A percentile compares a stretch with the other conserved stretches of the same genome.
Evolutionary conservation across 2,329 filamentous ascomycete species (phyloP).

Genomic region (Pseudogymnoascus sp.): DNA sequence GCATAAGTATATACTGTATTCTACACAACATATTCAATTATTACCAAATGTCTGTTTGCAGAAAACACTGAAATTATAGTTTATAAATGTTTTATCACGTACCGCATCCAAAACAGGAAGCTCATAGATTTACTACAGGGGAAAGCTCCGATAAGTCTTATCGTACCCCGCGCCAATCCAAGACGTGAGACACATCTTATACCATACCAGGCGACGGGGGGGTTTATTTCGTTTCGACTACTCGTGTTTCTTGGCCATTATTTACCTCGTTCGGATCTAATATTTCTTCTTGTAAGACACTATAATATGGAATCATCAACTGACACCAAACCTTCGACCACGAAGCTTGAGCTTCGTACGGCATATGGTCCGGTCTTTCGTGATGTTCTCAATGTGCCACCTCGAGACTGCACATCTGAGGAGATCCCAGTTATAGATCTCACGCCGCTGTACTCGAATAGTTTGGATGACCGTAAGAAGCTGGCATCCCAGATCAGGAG

Average conservation of each 20-base stretch:
- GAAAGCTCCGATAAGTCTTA: background rate
- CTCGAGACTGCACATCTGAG: slow-evolving; percentile 33
- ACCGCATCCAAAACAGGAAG: background rate
- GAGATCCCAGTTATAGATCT: slow-evolving; percentile 44
- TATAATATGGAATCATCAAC: slow-evolving; percentile 13
- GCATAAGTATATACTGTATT: background rate
- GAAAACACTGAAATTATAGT: background rate
- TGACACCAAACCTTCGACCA: slow-evolving; percentile 21
- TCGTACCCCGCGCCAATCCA: background rate
- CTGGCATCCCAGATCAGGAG: slow-evolving; percentile 34
- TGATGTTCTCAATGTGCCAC: slow-evolving; percentile 34
- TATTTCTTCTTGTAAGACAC: background rate
- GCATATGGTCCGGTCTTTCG: slow-evolving; percentile 39
- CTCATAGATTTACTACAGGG: background rate
- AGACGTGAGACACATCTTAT: background rate
- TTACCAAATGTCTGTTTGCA: background rate
- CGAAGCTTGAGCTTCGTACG: slow-evolving; percentile 39
- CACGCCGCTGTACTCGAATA: slow-evolving; percentile 29
- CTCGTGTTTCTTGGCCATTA: background rate
- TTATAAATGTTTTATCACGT: background rate
- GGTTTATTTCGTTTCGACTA: background rate
- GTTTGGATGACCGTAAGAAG: slow-evolving; percentile 30
- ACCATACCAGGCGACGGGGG: background rate
- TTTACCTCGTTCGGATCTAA: background rate
- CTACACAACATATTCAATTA: background rate